Base-by-base conservation (phyloP, 768 basidiomycete species). In the Collybia nuda region DNA sequence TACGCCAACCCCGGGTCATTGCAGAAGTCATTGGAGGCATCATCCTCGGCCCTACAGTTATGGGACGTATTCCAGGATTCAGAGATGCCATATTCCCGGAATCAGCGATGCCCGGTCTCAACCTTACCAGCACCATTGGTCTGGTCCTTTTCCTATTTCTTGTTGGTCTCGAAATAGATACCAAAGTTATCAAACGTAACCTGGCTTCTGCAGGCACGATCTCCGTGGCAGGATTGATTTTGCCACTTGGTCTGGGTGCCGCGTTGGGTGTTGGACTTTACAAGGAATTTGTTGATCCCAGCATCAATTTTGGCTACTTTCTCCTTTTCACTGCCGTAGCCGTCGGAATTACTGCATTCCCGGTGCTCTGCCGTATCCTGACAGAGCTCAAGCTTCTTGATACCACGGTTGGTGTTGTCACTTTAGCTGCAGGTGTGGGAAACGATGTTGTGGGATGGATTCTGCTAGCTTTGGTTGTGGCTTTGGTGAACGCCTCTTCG, bases 21-120 rank as follows among this genome's bases (percentile, higher is more conserved):
- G 85, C 93, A 37, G 95, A 98, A 65, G 88, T 97, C 52, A 81
- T 98, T 48, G 92, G 86, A 0, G 96, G 96, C 18, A 84, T 98
- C 56, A 60, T 98, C 18, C 78, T 98, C 9, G 94, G 93, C 37
- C 83, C 83, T 0, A 76, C 81, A 0, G 80, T 88, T 8, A 82
- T 91, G 79, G 91, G 91, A 2, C 82, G 81, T 22, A 91, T 93
- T 51, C 91, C 89, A 0, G 63, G 74, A 35, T 96, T 93, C 71
- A 74, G 68, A n/a, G 43, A 67, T 6, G 60, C 66, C 36, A 85
- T 90, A 54, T 89, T 88, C 66, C 85, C 86, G 0, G 40, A 59
- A 0, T 59, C 47, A 3, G 79, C 77, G 8, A 71, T 84, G 57
- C 69, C 82, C 5, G 63, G 84, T 56, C 80, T 94, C 49, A 82